Base-by-base conservation (phyloP, 306 rosid genomes). In the Casuarina glauca region DNA sequence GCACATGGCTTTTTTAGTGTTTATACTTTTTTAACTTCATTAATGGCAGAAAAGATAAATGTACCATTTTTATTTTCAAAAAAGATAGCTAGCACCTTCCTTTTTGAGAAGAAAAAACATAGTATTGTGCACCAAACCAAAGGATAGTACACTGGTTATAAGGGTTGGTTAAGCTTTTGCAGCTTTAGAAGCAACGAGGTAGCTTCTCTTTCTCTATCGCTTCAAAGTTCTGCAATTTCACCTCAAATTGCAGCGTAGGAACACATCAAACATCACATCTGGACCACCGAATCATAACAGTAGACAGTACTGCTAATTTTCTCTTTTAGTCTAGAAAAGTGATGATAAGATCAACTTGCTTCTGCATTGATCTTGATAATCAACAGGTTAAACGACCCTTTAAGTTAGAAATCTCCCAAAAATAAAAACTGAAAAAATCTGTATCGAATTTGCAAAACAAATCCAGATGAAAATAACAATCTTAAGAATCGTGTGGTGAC, bases 231-330 rank as follows among this genome's bases (percentile, higher is more conserved):
- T 81, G 83, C 78, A 79, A 76, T 72, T 75, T 68, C 75, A 67
- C 53, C 69, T 50, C 58, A 63, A 82, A 83, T 70, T 76, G 75
- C 82, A 41, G 75, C 74, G 51, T 43, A 74, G 60, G 76, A 45
- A 20, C 82, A 76, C 72, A 84, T 87, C 90, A 91, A 73, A 79
- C 85, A 82, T 91, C 91, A 83, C 80, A 86, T 87, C 85, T 43
- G 90, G 81, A 89, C 74, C 88, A 82, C 82, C 86, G 84, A 80
- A 91, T 91, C 96, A 71, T 67, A 89, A 91, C 92, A 91, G 89
- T 84, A 78, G 77, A 82, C 76, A 62, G 75, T 3, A 62, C 32
- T n/a, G 43, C 66, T 52, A 54, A 67, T 76, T 32, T 9, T 76
- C 44, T 57, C n/a, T 7, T 0, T 10, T 39, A 46, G 0, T 8